A percentile compares a stretch with the other conserved stretches of the same genome.
Evolutionary conservation across 768 basidiomycete species (phyloP).

Genomic region (Fomitopsis serialis): DNA sequence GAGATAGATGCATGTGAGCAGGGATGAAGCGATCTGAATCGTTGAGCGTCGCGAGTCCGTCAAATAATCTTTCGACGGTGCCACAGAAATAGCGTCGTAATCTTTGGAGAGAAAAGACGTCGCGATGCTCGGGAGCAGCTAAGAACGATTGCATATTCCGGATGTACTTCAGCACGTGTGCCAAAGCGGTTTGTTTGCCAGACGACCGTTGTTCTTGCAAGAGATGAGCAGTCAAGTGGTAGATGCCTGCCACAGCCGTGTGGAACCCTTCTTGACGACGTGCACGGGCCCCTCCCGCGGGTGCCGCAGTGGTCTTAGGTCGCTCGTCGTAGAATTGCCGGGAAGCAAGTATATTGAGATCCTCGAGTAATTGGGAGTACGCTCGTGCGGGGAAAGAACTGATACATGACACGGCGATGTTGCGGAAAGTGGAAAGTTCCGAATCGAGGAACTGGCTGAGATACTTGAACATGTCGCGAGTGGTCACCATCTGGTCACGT

Average conservation of each 20-base stretch:
- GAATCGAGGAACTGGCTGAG: slow-evolving; percentile 85
- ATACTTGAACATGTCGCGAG: slow-evolving; percentile 78
- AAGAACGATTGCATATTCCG: slow-evolving; percentile 77
- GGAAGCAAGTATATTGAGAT: slow-evolving; percentile 72
- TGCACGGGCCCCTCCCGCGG: slow-evolving; percentile 43
- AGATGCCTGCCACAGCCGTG: slow-evolving; percentile 85
- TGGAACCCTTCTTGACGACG: slow-evolving; percentile 75
- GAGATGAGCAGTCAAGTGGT: slow-evolving; percentile 76
- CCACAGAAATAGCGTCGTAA: slow-evolving; percentile 90
- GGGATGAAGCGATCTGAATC: slow-evolving; percentile 77
- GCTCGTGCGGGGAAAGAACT: slow-evolving; percentile 76
- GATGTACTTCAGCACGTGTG: slow-evolving; percentile 82
- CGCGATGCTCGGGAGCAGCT: slow-evolving; percentile 63
- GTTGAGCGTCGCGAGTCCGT: slow-evolving; percentile 62
- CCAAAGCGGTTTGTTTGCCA: slow-evolving; percentile 66
- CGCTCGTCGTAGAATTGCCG: slow-evolving; percentile 83
- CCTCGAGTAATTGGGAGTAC: slow-evolving; percentile 80
- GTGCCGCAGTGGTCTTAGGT: slow-evolving; percentile 39
- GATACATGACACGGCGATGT: slow-evolving; percentile 83
- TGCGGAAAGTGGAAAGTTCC: slow-evolving; percentile 77
- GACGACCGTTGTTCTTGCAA: slow-evolving; percentile 66
- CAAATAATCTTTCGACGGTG: slow-evolving; percentile 80
- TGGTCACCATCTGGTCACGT: slow-evolving; percentile 76
- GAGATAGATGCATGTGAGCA: slow-evolving; percentile 64
- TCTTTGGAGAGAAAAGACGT: slow-evolving; percentile 72